Base-by-base conservation (phyloP, 140 eudicot genomes). In the Eryngium alpinum region DNA sequence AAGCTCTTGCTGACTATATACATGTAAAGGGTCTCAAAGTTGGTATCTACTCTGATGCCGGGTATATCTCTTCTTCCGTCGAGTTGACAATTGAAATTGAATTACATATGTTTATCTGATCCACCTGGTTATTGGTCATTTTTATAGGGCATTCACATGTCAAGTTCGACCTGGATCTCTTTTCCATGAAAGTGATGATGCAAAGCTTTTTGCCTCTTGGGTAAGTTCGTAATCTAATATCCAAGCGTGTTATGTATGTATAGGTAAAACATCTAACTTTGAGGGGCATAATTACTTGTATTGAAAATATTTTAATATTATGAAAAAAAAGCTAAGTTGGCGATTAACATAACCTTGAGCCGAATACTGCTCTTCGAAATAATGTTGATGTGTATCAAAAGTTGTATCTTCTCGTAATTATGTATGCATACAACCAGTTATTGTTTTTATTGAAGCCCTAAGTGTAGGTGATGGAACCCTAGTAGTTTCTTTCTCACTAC, bases 21-120 rank as follows among this genome's bases (percentile, higher is more conserved):
- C 99, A 92, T 82, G 87, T 73, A 44, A 92, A 92, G 92, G 92
- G 90, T 57, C 97, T 95, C 78, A 95, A 92, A 89, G 92, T 95
- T 79, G 99, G 99, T 80, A 92, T 95, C 84, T 95, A 95, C 85
- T 92, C 97, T 79, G 92, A 90, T 84, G 99, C 97, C 82, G 99
- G 97, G 99, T 95, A 90, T 38, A 88, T 28, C 24, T 60, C 46
- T 31, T 77, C 57, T 52, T 3, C 3, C 43, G 12, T 27, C 4
- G 70, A 9, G 18, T 62, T 18, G 65, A 72, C n/a, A 59, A 27
- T 25, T 73, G 34, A 17, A 49, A 24, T 50, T 15, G 49, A 77
- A 69, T 57, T 24, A 69, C 18, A 43, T 34, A 22, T 27, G 19
- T 60, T 14, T 77, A 46, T 69, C 69, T 28, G 38, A 28, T 59